phyloP scores from a whole-genome alignment of 1,284 basidiomycete genomes.

The Wallemia mellicola region DNA sequence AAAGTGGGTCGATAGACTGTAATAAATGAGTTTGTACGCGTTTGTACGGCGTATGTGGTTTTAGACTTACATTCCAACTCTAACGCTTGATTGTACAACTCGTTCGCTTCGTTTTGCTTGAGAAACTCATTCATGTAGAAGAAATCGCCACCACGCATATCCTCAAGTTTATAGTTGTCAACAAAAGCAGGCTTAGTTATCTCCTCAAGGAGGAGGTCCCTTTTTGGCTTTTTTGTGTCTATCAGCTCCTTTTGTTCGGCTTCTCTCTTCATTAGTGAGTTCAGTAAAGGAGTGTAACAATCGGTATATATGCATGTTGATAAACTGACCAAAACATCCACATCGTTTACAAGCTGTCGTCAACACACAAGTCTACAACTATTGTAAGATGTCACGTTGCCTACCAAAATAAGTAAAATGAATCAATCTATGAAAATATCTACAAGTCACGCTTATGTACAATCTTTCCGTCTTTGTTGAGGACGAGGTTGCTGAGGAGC shows the following conservation, averaged over 20 bases:
- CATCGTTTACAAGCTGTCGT: too few relatives aligned
- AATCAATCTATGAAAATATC: neutral
- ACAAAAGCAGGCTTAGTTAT: neutral
- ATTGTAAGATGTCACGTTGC: neutral
- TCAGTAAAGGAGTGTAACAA: too few relatives aligned
- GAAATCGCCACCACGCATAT: neutral
- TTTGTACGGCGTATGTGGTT: neutral
- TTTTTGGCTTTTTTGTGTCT: neutral
- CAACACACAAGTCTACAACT: too few relatives aligned
- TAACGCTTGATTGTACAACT: neutral
- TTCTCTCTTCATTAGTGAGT: too few relatives aligned
- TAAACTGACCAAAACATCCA: too few relatives aligned
- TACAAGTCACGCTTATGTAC: neutral
- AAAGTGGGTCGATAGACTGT: neutral
- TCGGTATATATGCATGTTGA: too few relatives aligned
- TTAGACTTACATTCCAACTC: neutral
- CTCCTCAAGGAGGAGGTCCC: neutral
- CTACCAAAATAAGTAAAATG: neutral
- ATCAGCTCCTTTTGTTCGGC: neutral
- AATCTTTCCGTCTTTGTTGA: neutral
- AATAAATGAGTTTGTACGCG: neutral
- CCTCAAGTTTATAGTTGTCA: neutral
- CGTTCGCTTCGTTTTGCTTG: neutral
- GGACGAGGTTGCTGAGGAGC: neutral
- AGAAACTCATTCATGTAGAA: neutral